phyloP scores from a whole-genome alignment of 805 yeast species.

The Pichia occidentalis region DNA sequence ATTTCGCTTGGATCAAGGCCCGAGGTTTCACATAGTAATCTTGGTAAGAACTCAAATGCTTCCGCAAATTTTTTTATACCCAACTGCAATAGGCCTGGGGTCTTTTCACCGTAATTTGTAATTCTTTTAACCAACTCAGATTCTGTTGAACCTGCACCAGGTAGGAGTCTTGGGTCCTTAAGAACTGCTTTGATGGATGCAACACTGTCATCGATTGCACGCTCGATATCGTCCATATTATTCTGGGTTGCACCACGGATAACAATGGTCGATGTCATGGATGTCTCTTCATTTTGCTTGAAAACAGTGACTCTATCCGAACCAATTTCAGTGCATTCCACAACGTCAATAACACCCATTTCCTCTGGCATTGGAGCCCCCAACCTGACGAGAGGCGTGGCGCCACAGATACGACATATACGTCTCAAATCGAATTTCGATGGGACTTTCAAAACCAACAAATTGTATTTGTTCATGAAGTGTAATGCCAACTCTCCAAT shows the following conservation, averaged over 20 bases:
- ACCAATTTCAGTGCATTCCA: slow-evolving; percentile 91
- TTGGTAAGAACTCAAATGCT: slow-evolving; percentile 91
- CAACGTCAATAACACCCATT: slow-evolving; percentile 79
- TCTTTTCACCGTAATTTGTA: slow-evolving; percentile 81
- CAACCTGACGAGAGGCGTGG: slow-evolving; percentile 87
- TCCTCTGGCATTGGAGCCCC: slow-evolving; percentile 96
- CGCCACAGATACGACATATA: slow-evolving; percentile 93
- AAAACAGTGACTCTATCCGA: slow-evolving; percentile 95
- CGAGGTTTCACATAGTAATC: slow-evolving; percentile 88
- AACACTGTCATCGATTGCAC: slow-evolving; percentile 97
- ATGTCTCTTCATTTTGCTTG: slow-evolving; percentile 60
- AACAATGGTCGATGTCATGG: slow-evolving; percentile 88
- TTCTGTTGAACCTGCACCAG: slow-evolving; percentile 97
- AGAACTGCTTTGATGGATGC: slow-evolving; percentile 84
- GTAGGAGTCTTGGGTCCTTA: slow-evolving; percentile 71
- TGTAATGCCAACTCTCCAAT: slow-evolving; percentile 92
- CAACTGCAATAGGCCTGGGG: slow-evolving; percentile 87
- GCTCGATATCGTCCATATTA: slow-evolving; percentile 86
- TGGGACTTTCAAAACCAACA: slow-evolving; percentile 82
- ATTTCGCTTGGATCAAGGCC: slow-evolving; percentile 88
- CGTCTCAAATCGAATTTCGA: slow-evolving; percentile 93
- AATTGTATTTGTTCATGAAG: slow-evolving; percentile 79
- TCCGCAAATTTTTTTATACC: slow-evolving; percentile 92
- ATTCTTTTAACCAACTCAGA: slow-evolving; percentile 77
- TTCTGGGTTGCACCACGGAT: slow-evolving; percentile 96